Conservation (phyloP, 2,329 filamentous ascomycete genomes). For the Conoideocrella luteorostrata region DNA sequence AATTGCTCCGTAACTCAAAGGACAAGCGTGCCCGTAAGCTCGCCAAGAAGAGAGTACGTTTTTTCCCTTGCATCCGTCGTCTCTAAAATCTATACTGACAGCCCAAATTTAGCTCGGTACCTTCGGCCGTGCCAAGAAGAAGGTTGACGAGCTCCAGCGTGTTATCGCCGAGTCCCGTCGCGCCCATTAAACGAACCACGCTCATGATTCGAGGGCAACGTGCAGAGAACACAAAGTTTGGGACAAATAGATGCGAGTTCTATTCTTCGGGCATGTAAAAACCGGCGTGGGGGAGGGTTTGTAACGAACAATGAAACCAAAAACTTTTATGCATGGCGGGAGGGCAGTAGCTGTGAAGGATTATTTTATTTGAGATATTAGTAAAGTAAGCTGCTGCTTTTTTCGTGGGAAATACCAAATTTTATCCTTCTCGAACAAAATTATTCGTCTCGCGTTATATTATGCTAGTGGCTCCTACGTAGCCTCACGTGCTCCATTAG, state of each 20-base stretch:
- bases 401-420: constrained; percentile 1
- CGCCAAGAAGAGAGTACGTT: constrained; percentile 93
- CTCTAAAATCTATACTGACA: constrained; percentile 17
- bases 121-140: constrained; percentile 97
- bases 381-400: constrained; percentile 4
- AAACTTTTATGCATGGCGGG: background rate
- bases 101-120: constrained; percentile 72
- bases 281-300: constrained; percentile 4
- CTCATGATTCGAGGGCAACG: background rate
- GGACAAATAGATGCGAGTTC: too few relatives aligned
- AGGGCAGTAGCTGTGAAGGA: constrained; percentile 3
- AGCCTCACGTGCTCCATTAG: too few relatives aligned
- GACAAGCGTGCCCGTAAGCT: constrained; percentile 99
- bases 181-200: constrained; percentile 45
- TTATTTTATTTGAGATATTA: constrained; percentile 2
- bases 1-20: constrained; percentile 97
- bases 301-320: background rate
- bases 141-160: constrained; percentile 98
- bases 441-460: too few relatives aligned
- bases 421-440: constrained; percentile 3
- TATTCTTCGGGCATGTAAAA: constrained; percentile 5
- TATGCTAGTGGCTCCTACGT: too few relatives aligned
- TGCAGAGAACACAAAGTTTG: background rate
- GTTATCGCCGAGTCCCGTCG: constrained; percentile 94
- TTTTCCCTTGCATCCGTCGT: background rate